Percentiles rank a stretch among this genome's conserved stretches.
These are phyloP conservation scores for Pittosporum tobira DNA, from an alignment of 129 eudicot species.

Conservation along the genomic window DNA sequence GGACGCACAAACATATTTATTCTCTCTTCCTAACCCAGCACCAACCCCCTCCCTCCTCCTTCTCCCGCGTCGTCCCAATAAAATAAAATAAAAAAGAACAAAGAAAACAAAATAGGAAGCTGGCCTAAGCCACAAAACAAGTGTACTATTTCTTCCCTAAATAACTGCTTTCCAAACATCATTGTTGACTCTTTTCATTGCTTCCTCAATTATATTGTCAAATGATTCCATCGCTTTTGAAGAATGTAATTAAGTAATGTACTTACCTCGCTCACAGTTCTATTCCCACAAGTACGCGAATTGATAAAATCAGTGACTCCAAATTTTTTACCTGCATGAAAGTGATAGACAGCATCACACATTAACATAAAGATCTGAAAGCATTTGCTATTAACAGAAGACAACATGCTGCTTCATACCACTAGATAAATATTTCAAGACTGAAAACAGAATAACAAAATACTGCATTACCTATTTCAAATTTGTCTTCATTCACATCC, in stretches of 20 bases:
- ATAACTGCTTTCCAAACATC: not conserved
- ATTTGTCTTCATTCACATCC: constrained; percentile 52
- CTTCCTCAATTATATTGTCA: not conserved
- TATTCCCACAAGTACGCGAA: constrained; percentile 26
- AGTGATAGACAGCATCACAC: not conserved
- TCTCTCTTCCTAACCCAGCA: not conserved
- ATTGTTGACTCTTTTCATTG: not conserved
- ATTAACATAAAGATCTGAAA: too few relatives aligned
- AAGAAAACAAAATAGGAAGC: constrained; percentile 1
- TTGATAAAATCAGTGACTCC: constrained; percentile 63
- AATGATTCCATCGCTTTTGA: not conserved
- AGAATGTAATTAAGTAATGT: not conserved
- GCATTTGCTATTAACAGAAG: not conserved
- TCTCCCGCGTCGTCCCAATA: not conserved
- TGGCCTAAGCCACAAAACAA: not conserved
- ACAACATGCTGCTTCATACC: not conserved
- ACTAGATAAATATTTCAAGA: not conserved
- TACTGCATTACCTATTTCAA: constrained; percentile 30
- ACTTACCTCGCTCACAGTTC: constrained; percentile 51
- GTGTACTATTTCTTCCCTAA: not conserved
- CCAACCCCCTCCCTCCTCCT: too few relatives aligned
- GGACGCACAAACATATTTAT: not conserved
- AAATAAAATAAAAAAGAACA: not conserved
- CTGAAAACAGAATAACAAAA: not conserved
- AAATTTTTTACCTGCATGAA: constrained; percentile 36